These are phyloP conservation scores for Dactylellina drechsleri DNA, from an alignment of 2,329 filamentous ascomycete genomes.

Conservation along the genomic window DNA sequence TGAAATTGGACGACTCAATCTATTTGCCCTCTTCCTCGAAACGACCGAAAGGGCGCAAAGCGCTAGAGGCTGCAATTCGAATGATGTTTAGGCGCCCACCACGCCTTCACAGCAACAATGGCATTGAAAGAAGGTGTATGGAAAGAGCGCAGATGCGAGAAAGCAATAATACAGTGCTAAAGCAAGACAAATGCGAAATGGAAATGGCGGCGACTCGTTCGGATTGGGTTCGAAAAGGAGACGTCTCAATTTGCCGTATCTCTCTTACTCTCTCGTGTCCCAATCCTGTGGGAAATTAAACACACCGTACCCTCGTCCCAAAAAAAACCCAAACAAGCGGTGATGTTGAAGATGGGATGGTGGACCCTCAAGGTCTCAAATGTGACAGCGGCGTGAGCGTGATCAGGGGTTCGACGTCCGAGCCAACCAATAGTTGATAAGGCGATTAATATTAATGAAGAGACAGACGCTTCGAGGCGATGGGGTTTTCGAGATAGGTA, in stretches of 20 bases:
- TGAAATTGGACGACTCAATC: constrained; percentile 55
- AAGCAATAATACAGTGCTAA: constrained; percentile 26
- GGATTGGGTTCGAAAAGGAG: constrained; percentile 53
- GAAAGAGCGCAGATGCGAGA: constrained; percentile 38
- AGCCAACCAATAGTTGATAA: constrained; percentile 54
- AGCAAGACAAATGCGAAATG: constrained; percentile 18
- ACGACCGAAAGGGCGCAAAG: constrained; percentile 55
- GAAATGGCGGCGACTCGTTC: constrained; percentile 38
- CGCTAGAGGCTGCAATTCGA: constrained; percentile 55
- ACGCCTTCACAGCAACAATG: constrained; percentile 52
- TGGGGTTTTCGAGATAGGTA: constrained; percentile 44
- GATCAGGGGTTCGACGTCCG: constrained; percentile 45
- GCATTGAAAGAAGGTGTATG: constrained; percentile 47
- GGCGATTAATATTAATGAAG: constrained; percentile 36
- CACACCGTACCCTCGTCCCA: constrained; percentile 31
- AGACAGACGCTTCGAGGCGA: constrained; percentile 26
- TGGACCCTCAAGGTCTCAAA: constrained; percentile 50
- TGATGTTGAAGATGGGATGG: constrained; percentile 50
- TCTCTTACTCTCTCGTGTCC: constrained; percentile 33
- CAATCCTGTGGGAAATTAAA: constrained; percentile 54
- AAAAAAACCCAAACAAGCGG: constrained; percentile 29
- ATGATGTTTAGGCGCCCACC: constrained; percentile 55
- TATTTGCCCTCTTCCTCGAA: constrained; percentile 55
- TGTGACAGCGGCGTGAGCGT: constrained; percentile 54
- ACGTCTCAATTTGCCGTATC: constrained; percentile 51